These are phyloP conservation scores for Arabidopsis hybrid DNA, from an alignment of 441 rosid genomes.

Conservation along the genomic window DNA sequence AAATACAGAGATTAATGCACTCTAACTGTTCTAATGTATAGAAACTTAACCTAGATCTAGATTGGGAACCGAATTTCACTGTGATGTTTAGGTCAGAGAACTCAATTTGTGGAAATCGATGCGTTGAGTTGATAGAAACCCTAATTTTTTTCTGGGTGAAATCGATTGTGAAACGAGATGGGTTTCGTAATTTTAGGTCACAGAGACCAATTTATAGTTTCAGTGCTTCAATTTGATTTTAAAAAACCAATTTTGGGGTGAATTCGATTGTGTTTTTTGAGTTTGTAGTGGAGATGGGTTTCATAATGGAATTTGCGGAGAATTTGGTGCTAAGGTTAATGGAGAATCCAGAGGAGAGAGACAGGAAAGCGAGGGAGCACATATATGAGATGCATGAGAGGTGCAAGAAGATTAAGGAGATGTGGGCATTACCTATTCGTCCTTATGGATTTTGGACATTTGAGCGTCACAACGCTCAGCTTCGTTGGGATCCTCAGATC, in stretches of 20 bases:
- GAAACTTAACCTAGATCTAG: slow-evolving; percentile 35
- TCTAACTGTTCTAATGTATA: not conserved
- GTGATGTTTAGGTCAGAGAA: not conserved
- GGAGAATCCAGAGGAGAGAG: slow-evolving; percentile 97
- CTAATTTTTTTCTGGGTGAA: slow-evolving; percentile 19
- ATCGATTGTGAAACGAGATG: slow-evolving; percentile 1
- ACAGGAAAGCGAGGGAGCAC: slow-evolving; percentile 77
- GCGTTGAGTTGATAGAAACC: slow-evolving; percentile 5
- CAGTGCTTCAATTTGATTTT: not conserved
- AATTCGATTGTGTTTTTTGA: not conserved
- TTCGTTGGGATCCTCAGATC: slow-evolving; percentile 90
- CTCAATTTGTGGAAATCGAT: not conserved
- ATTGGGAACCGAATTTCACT: not conserved
- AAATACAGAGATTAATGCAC: not conserved
- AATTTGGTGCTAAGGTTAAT: slow-evolving; percentile 78
- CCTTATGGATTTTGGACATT: slow-evolving; percentile 97
- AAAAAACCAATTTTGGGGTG: not conserved
- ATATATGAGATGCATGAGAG: slow-evolving; percentile 68
- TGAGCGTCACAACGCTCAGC: slow-evolving; percentile 89
- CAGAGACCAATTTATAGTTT: not conserved
- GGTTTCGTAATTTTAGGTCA: not conserved
- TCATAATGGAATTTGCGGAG: slow-evolving; percentile 93
- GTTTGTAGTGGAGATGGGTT: slow-evolving; percentile 55
- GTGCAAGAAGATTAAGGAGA: slow-evolving; percentile 88
- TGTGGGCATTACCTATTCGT: slow-evolving; percentile 90